Evolutionary conservation across 495 filamentous ascomycete species (phyloP), one percentile per base, ranked within the genome.

Genomic region (Penicilliopsis zonata): DNA sequence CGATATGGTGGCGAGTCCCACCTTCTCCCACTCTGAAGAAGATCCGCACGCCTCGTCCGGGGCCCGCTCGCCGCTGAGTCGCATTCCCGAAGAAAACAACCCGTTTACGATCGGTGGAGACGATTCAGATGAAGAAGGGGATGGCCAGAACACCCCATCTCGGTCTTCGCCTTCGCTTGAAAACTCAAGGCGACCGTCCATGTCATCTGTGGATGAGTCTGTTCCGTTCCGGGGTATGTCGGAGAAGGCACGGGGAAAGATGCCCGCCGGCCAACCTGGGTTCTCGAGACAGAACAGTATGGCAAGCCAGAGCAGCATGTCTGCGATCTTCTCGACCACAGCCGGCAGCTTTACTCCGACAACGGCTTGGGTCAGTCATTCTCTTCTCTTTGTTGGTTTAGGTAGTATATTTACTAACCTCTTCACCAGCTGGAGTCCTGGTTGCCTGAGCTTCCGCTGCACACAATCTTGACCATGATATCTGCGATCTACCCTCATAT

Each of bases 181-280:
- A 20, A 72, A 67, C 12, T 90, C 86, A 4, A 69, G 74, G 10
- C 70, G 78, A 12, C 74, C 77, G 4, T 93, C 86, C 0, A 77
- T 82, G 10, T 86, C 74, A 0, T 70, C 71, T 1, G 57, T 72
- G 1, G 90, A 93, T 35, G 84, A 90, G 44, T 78, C 81, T 15
- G 72, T 94, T 8, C 84, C 87, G n/a, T 61, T 78, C 20, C 74
- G 85, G 29, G 88, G 86, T 29, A 99, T 96, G 86, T 94, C 88
- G 7, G 90, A 99, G 53, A 99, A 96, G 49, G 92, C 90, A 16
- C 65, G 90, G 30, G 90, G 90, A 5, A 99, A 99, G 52, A 84
- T 90, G 74, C 92, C 92, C n/a, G 86, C 82, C 7, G 80, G 83
- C 2, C 69, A 82, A 23, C 68, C 70, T 7, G 72, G 71, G 10